Evolutionary conservation across 345 rosid genomes (phyloP).

Genomic region (Hirschfeldia incana): DNA sequence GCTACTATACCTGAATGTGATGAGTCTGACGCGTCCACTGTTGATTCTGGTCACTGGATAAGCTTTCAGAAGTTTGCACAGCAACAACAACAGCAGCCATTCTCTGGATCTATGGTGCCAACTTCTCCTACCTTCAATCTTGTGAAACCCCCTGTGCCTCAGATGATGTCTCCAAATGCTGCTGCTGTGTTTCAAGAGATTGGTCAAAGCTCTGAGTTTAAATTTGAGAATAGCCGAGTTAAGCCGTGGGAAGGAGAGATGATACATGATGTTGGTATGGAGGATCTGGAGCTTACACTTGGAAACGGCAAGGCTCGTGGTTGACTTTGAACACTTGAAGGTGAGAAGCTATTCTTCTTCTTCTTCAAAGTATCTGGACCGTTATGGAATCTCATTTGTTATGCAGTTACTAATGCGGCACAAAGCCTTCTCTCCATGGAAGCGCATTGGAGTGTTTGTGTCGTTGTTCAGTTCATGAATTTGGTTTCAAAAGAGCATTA

Average conservation of each 20-base stretch:
- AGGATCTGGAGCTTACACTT: constrained; percentile 95
- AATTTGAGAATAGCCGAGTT: constrained; percentile 73
- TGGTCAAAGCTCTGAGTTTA: constrained; percentile 70
- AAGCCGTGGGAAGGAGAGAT: constrained; percentile 99
- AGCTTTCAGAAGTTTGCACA: constrained; percentile 74
- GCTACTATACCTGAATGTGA: constrained; percentile 92
- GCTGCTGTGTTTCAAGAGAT: constrained; percentile 53
- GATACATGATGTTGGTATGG: constrained; percentile 93
- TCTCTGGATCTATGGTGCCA: constrained; percentile 51
- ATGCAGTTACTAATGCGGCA: constrained; percentile 20
- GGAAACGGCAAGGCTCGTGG: constrained; percentile 73
- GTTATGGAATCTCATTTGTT: constrained; percentile 17
- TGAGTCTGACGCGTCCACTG: constrained; percentile 91
- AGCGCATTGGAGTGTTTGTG: constrained; percentile 28
- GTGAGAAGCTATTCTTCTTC: constrained; percentile 12
- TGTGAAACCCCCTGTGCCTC: constrained; percentile 54
- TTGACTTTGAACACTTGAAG: constrained; percentile 26
- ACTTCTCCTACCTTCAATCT: constrained; percentile 93
- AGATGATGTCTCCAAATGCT: constrained; percentile 42
- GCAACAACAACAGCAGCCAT: constrained; percentile 48
- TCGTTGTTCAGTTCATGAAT: constrained; percentile 20
- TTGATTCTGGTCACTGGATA: constrained; percentile 97
- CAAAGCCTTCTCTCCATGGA: constrained; percentile 35
- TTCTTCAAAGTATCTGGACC: constrained; percentile 2
- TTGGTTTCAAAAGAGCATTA: constrained; percentile 36